Evolutionary conservation across 495 filamentous ascomycete species (phyloP).

Genomic region (Sabuloglossum arenarium): DNA sequence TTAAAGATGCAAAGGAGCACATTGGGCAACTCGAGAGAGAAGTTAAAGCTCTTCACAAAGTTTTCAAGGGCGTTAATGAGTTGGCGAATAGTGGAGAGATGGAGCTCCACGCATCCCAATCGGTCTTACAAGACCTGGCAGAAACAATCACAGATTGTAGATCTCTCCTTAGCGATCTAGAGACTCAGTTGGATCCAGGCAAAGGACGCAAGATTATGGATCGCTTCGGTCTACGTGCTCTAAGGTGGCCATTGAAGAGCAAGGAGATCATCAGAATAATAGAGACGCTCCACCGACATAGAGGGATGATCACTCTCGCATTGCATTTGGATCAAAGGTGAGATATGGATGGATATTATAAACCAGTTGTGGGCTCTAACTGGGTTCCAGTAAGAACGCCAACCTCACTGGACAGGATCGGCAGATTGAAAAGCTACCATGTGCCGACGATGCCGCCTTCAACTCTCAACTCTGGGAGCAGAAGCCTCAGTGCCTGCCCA

Average conservation of each 20-base stretch:
- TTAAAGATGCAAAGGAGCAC: not conserved
- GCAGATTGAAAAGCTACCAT: not conserved
- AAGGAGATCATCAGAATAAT: not conserved
- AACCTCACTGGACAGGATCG: not conserved
- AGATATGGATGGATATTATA: not conserved
- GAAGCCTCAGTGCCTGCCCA: constrained; percentile 12
- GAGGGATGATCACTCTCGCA: not conserved
- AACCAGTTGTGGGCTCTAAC: too few species aligned
- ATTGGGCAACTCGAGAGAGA: not conserved
- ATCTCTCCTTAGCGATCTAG: not conserved
- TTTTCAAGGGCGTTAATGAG: not conserved
- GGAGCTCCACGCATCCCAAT: not conserved
- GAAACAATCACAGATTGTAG: not conserved
- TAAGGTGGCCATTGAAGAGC: not conserved
- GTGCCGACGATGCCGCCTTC: not conserved
- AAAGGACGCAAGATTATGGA: not conserved
- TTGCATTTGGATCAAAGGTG: not conserved
- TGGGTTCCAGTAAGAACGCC: too few species aligned
- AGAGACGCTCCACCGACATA: not conserved
- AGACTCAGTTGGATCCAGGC: not conserved
- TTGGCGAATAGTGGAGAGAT: not conserved
- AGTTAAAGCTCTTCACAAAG: not conserved
- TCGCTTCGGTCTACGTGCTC: not conserved
- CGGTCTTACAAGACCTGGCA: too few species aligned
- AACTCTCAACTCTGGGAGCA: not conserved